A percentile compares a stretch with the other conserved stretches of the same genome.
phyloP scores from a whole-genome alignment of 805 yeast genomes.

The Lipomyces anomalus region DNA sequence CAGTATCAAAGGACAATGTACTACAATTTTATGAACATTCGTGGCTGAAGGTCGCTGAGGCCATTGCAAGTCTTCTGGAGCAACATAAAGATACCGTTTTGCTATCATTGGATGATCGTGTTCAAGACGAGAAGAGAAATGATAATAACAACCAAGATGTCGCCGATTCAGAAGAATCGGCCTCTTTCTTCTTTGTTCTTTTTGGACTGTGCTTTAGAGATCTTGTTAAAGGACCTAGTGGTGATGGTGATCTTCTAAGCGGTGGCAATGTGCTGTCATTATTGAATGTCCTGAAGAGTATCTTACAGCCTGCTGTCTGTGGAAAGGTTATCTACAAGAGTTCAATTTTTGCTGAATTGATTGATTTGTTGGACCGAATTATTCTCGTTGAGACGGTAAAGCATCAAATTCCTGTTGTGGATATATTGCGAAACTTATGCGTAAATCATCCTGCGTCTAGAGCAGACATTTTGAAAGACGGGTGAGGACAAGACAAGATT shows the following conservation, averaged over 20 bases:
- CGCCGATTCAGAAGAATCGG: constrained; percentile 29
- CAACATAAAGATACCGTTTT: constrained; percentile 43
- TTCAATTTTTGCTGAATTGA: constrained; percentile 63
- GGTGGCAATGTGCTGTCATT: constrained; percentile 34
- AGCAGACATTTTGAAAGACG: constrained; percentile 12
- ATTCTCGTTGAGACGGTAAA: constrained; percentile 48
- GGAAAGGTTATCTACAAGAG: constrained; percentile 58
- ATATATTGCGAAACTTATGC: constrained; percentile 55
- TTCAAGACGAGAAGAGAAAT: constrained; percentile 32
- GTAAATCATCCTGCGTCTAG: constrained; percentile 37
- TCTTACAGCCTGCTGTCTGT: constrained; percentile 53
- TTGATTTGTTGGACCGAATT: constrained; percentile 70
- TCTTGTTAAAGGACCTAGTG: constrained; percentile 43
- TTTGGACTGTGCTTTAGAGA: constrained; percentile 81
- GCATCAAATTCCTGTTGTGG: constrained; percentile 46
- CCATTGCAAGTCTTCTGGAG: constrained; percentile 59
- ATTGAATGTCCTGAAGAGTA: constrained; percentile 47
- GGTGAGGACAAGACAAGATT: too few relatives aligned
- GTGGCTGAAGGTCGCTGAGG: constrained; percentile 77
- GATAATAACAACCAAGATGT: constrained; percentile 23
- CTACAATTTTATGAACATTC: constrained; percentile 47
- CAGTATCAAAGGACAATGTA: constrained; percentile 12
- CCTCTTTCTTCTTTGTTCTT: constrained; percentile 63
- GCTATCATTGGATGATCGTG: constrained; percentile 50
- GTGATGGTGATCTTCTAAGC: constrained; percentile 29